Conservation (phyloP, 305 asterid species). For the Solanum hybrid region DNA sequence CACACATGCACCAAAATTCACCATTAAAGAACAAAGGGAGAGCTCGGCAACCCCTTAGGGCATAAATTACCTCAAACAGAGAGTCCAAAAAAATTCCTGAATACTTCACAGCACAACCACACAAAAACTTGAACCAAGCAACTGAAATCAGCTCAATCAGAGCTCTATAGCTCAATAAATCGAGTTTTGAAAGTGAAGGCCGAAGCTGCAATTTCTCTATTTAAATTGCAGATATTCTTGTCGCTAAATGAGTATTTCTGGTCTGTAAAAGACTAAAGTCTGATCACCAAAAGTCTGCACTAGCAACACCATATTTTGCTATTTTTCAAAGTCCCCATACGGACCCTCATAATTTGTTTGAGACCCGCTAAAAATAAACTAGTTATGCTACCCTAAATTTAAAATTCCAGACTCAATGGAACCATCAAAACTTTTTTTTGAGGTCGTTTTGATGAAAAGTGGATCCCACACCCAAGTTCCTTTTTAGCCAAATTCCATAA, state of each 20-base stretch:
- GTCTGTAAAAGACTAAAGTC: background rate
- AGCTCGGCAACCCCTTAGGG: background rate
- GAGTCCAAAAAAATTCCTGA: background rate
- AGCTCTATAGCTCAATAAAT: background rate
- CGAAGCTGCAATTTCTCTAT: background rate
- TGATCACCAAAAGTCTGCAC: background rate
- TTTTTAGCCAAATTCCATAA: background rate
- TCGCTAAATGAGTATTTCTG: background rate
- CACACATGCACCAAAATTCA: background rate
- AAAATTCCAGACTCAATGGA: background rate
- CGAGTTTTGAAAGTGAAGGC: background rate
- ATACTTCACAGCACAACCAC: background rate
- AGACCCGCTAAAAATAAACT: background rate
- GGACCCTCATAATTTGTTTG: background rate
- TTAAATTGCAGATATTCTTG: background rate
- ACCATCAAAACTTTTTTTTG: background rate
- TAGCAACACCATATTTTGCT: background rate
- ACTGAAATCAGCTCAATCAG: background rate
- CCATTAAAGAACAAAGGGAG: background rate
- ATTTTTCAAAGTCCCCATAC: background rate
- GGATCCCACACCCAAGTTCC: background rate
- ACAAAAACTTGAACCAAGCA: background rate
- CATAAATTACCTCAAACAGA: background rate
- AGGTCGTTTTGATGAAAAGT: background rate
- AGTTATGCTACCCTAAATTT: background rate